Percentiles rank a stretch among this genome's conserved stretches.
phyloP scores from a whole-genome alignment of 345 rosid genomes.

The Gossypium herbaceum region DNA sequence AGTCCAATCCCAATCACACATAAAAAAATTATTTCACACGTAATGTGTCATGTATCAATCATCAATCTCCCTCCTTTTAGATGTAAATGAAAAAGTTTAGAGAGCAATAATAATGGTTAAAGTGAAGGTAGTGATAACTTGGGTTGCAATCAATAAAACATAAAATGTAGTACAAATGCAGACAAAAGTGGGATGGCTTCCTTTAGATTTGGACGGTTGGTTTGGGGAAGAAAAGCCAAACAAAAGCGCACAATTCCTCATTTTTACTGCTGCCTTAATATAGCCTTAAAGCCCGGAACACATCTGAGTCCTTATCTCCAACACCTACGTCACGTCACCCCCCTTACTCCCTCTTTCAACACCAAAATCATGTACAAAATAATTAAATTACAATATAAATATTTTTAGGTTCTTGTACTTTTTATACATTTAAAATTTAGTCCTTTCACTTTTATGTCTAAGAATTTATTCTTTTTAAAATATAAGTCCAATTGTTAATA shows the following conservation, averaged over 20 bases:
- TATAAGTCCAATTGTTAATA: no score
- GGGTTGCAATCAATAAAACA: slow-evolving; percentile 26
- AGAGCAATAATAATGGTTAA: slow-evolving; percentile 20
- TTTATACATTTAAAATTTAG: no score
- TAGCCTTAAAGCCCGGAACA: slow-evolving; percentile 29
- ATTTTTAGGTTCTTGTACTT: no score
- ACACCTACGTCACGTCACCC: slow-evolving; percentile 9
- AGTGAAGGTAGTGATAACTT: slow-evolving; percentile 25
- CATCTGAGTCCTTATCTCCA: slow-evolving; percentile 43
- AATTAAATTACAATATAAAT: no score
- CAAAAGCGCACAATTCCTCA: slow-evolving; percentile 28
- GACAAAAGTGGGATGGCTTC: slow-evolving; percentile 27
- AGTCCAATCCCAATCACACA: no score
- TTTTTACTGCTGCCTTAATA: slow-evolving; percentile 21
- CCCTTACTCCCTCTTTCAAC: no score
- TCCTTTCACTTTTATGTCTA: no score
- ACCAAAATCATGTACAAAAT: no score
- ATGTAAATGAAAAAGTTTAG: slow-evolving; percentile 5
- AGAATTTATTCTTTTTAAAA: no score
- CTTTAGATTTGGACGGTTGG: slow-evolving; percentile 25
- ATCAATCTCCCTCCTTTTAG: neutral
- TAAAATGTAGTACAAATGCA: slow-evolving; percentile 12
- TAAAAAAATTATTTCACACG: neutral
- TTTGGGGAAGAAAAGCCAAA: slow-evolving; percentile 28
- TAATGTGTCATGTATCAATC: neutral